A percentile compares a stretch with the other conserved stretches of the same genome.
Evolutionary conservation across 495 filamentous ascomycete genomes (phyloP).

Genomic region (Penicillium ochrochloron): DNA sequence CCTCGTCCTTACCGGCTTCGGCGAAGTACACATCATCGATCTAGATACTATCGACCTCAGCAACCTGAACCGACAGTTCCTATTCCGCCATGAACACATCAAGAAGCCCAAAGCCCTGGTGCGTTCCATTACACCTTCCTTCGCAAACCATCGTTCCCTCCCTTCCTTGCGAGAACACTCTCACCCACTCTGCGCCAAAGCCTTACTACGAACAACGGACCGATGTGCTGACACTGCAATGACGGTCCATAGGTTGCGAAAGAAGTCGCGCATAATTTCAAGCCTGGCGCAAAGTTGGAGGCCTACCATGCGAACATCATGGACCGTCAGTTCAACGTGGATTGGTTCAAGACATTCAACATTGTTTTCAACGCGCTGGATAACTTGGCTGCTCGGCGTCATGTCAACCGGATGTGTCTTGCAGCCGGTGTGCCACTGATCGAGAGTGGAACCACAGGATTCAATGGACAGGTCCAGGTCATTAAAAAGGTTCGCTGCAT

Average conservation of each 20-base stretch:
- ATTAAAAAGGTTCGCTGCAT: slow-evolving; percentile 72
- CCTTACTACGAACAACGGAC: not conserved
- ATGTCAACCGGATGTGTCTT: slow-evolving; percentile 98
- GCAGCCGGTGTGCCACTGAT: slow-evolving; percentile 89
- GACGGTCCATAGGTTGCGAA: slow-evolving; percentile 76
- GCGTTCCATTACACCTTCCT: slow-evolving; percentile 37
- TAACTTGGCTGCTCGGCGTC: slow-evolving; percentile 89
- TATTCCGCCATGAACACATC: slow-evolving; percentile 97
- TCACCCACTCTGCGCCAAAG: slow-evolving; percentile 6
- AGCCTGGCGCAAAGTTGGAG: slow-evolving; percentile 83
- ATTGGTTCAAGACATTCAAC: slow-evolving; percentile 83
- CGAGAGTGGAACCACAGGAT: slow-evolving; percentile 96
- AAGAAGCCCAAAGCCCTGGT: slow-evolving; percentile 96
- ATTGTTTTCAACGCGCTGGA: slow-evolving; percentile 97
- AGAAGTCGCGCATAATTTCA: slow-evolving; percentile 88
- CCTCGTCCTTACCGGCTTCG: slow-evolving; percentile 90
- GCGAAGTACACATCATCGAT: slow-evolving; percentile 94
- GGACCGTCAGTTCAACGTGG: slow-evolving; percentile 84
- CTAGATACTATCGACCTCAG: slow-evolving; percentile 97
- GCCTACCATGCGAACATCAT: slow-evolving; percentile 97
- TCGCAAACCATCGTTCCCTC: slow-evolving; percentile 9
- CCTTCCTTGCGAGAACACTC: slow-evolving; percentile 15
- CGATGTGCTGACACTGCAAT: slow-evolving; percentile 26
- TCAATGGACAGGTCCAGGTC: slow-evolving; percentile 96
- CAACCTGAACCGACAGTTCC: slow-evolving; percentile 97